Percentiles rank a stretch among this genome's conserved stretches.
phyloP scores from a whole-genome alignment of 306 rosid species.

The Leucaena leucocephala region DNA sequence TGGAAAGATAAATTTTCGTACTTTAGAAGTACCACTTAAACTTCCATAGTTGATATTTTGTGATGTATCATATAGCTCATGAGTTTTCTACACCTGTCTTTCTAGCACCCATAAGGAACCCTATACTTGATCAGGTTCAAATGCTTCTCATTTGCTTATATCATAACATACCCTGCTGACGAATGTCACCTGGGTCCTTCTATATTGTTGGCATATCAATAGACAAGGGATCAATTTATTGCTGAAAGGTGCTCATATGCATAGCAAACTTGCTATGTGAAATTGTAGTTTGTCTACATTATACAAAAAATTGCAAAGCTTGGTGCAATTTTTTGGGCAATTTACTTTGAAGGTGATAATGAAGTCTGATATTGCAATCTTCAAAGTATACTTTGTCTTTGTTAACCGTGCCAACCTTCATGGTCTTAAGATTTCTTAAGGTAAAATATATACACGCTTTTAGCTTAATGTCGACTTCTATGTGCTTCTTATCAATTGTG shows the following conservation, averaged over 20 bases:
- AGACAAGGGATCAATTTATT: neutral
- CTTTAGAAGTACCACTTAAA: constrained; percentile 11
- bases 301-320: neutral
- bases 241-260: neutral
- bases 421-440: constrained; percentile 24
- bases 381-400: neutral
- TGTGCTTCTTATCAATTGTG: constrained; percentile 7
- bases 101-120: neutral
- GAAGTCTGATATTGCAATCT: neutral
- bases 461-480: neutral
- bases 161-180: constrained; percentile 18
- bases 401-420: constrained; percentile 12
- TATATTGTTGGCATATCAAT: constrained; percentile 7
- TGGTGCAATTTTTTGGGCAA: neutral
- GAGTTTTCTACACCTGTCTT: constrained; percentile 5
- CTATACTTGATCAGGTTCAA: constrained; percentile 20
- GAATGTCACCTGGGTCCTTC: constrained; percentile 5
- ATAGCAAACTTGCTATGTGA: constrained; percentile 11
- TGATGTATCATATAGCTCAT: neutral
- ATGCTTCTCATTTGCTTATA: neutral
- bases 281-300: neutral
- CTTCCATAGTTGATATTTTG: constrained; percentile 9
- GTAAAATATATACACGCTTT: neutral
- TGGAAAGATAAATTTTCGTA: neutral
- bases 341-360: neutral